Evolutionary conservation across 805 yeast species (phyloP), one percentile per base, ranked within the genome.

Genomic region (Metschnikowia dekortorum): DNA sequence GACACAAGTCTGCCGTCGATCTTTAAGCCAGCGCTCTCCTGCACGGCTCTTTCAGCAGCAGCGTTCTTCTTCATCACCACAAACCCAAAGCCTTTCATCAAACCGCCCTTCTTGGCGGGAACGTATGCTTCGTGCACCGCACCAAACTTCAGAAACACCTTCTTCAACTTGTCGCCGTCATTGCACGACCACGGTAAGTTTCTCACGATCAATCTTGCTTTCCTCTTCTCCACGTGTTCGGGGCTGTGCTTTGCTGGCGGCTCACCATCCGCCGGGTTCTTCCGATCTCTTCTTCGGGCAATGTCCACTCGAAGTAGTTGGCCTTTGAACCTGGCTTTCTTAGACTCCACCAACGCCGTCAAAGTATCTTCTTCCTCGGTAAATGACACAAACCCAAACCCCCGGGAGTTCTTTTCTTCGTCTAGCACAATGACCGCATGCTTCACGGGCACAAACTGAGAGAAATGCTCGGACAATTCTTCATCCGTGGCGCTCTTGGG

Each of bases 131-230:
- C 96, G 28, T 81, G 82, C 34, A 94, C 96, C 30, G 87, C 84
- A 46, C 99, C 99, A 64, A 73, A 94, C 61, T 82, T 82, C 50
- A 77, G 69, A 63, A 94, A 94, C 7, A 83, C 62, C 58, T 83
- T 83, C 61, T 79, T 83, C 61, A 94, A 74, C 49, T 80, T 82
- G 4, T 81, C 81, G 4, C 95, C 85, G 53, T 85, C 83, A 63
- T 92, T 82, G 42, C 94, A 84, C 13, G 96, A 85, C 99, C 99
- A 94, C 10, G 99, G 99, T 67, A 94, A 79, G 65, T 94, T 94
- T 63, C 99, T 80, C 36, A 94, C 76, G 58, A 94, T 90, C 51
- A 94, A 73, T 59, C 96, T 82, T 2, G 98, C 91, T 57, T 85
- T 81, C 67, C 96, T 84, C 63, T 85, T 86, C 58, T 84, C 88